Base-by-base conservation (phyloP, 2,329 filamentous ascomycete species). In the Parascedosporium putredinis region DNA sequence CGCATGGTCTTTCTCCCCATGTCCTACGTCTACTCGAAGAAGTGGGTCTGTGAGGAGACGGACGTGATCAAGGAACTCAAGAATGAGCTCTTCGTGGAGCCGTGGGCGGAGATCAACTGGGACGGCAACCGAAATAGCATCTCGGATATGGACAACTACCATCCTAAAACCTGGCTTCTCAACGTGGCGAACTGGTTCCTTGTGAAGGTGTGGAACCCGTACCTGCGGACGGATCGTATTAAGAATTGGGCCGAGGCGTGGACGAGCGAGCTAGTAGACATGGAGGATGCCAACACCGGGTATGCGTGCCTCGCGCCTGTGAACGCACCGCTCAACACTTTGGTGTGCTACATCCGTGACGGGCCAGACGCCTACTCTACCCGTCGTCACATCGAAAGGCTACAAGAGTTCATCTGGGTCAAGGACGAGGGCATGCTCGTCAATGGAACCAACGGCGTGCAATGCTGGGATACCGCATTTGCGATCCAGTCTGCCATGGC, bases 361-460 rank as follows among this genome's bases (percentile, higher is more conserved):
- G 93, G 93, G 0, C 84, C 86, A 0, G 82, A 84, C 44, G 76
- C 85, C 1, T 75, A 75, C 57, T 83, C 83, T 0, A 83, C 95
- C 24, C 76, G 78, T 45, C 78, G 84, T 36, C 91, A 96, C 60
- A 72, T 87, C 7, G 87, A 96, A 58, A 80, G 88, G 3, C 66
- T 95, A 10, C 76, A 87, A 40, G 93, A 98, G 59, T 94, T 84
- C 54, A 66, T 98, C 25, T 98, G 93, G 90, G 74, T 98, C 46
- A 95, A 94, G 55, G 66, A 82, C 29, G 90, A 96, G 62, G 93
- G 93, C 5, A 88, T 98, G 87, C 75, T 97, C 45, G 84, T 84
- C 67, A 96, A 96, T 58, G 93, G 93, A 33, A 98, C 93, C 7
- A 97, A 98, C 57, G 93, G 93, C n/a, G 90, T 97, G 1, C 93